These are phyloP conservation scores for Limnanthes douglasii DNA, from an alignment of 345 rosid species.

Conservation along the genomic window DNA sequence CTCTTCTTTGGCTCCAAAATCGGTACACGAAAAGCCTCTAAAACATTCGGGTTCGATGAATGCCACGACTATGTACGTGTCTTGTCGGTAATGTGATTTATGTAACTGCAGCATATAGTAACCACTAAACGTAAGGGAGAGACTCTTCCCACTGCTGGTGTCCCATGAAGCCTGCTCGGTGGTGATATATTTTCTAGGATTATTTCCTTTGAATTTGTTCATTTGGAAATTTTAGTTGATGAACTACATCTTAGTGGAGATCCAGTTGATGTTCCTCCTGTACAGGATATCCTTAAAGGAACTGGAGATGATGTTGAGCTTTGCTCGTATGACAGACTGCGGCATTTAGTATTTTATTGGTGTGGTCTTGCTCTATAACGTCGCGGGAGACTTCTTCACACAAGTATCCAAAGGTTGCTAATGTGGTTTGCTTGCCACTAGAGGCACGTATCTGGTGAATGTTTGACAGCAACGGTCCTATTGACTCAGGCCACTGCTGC, in stretches of 20 bases:
- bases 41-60: no score
- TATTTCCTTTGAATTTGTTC: slow-evolving; percentile 80
- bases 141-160: no score
- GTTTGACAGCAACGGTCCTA: slow-evolving; percentile 24
- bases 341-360: slow-evolving; percentile 30
- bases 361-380: slow-evolving; percentile 32
- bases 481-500: slow-evolving; percentile 36
- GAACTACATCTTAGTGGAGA: slow-evolving; percentile 96
- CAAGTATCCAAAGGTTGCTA: slow-evolving; percentile 35
- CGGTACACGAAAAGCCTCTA: no score
- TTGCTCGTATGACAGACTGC: slow-evolving; percentile 18
- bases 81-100: no score
- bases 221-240: slow-evolving; percentile 68
- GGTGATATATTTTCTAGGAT: no score
- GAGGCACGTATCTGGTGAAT: slow-evolving; percentile 24
- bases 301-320: slow-evolving; percentile 78
- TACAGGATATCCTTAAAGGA: slow-evolving; percentile 60
- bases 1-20: no score
- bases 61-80: no score
- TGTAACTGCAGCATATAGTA: no score
- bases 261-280: slow-evolving; percentile 68
- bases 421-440: slow-evolving; percentile 29
- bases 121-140: no score
- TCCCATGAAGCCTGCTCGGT: no score
- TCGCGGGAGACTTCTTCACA: slow-evolving; percentile 40